Evolutionary conservation across 1,284 basidiomycete genomes (phyloP).

Genomic region (Papiliotrema fonsecae): DNA sequence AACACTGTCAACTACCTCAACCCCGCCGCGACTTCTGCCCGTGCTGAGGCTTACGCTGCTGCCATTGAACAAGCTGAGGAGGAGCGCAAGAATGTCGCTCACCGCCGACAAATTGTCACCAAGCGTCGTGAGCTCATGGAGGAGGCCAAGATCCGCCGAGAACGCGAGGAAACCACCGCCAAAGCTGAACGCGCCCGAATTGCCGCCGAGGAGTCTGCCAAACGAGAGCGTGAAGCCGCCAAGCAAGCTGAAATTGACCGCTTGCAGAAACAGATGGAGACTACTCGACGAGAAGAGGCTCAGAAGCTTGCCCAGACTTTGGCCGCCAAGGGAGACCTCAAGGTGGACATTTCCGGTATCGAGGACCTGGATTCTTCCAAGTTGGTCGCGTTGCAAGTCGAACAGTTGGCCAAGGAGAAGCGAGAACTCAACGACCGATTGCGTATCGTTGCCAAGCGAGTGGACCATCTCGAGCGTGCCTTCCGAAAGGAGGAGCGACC

Average conservation of each 20-base stretch:
- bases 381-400: conserved; percentile 86
- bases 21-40: conserved; percentile 42
- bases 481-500: conserved; percentile 91
- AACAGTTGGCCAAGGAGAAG: conserved; percentile 96
- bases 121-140: conserved; percentile 81
- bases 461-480: conserved; percentile 94
- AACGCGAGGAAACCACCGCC: conserved; percentile 83
- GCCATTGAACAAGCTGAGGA: conserved; percentile 53
- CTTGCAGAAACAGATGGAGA: conserved; percentile 75
- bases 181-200: conserved; percentile 66
- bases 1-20: conserved; percentile 58
- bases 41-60: conserved; percentile 45
- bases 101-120: conserved; percentile 76
- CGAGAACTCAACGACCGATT: conserved; percentile 78
- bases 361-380: conserved; percentile 81
- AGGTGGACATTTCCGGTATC: conserved; percentile 76
- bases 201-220: conserved; percentile 70
- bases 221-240: conserved; percentile 63
- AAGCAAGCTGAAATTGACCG: conserved; percentile 71
- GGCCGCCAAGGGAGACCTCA: conserved; percentile 77
- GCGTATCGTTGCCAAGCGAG: conserved; percentile 78
- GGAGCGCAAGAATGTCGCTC: conserved; percentile 67
- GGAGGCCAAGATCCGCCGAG: conserved; percentile 78
- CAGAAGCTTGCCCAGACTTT: conserved; percentile 83
- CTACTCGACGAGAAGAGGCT: conserved; percentile 76